Conservation (phyloP, 768 basidiomycete species). For the Podaxis mareebaensis region DNA sequence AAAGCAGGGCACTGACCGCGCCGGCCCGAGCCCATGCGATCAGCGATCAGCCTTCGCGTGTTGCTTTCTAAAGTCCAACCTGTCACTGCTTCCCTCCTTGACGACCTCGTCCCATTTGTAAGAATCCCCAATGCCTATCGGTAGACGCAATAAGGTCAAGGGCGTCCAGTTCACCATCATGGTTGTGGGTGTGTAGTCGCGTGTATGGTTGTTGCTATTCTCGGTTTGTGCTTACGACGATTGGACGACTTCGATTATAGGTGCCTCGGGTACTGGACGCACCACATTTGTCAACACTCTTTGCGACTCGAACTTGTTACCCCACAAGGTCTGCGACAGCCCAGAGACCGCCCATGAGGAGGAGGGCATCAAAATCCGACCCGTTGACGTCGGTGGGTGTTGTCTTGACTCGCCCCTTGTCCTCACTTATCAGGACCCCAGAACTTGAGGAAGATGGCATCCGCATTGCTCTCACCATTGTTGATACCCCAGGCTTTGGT, state of each 20-base stretch:
- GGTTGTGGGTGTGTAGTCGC: slow-evolving; percentile 73
- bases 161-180: slow-evolving; percentile 88
- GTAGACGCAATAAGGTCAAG: slow-evolving; percentile 79
- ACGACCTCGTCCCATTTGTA: neutral
- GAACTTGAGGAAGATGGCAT: slow-evolving; percentile 93
- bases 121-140: slow-evolving; percentile 41
- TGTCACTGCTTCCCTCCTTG: neutral
- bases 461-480: slow-evolving; percentile 85
- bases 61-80: neutral
- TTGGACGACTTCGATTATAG: slow-evolving; percentile 36
- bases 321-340: slow-evolving; percentile 62
- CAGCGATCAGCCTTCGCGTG: neutral
- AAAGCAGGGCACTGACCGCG: neutral
- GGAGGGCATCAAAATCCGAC: slow-evolving; percentile 76
- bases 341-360: slow-evolving; percentile 79
- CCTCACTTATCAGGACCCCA: slow-evolving; percentile 25
- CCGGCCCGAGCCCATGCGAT: neutral
- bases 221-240: slow-evolving; percentile 14
- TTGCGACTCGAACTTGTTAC: slow-evolving; percentile 75
- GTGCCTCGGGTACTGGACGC: slow-evolving; percentile 83
- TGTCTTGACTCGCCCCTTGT: neutral
- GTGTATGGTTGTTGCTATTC: neutral
- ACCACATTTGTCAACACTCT: slow-evolving; percentile 94
- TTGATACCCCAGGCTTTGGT: slow-evolving; percentile 92
- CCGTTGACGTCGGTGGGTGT: slow-evolving; percentile 72